phyloP scores from a whole-genome alignment of 805 yeast genomes.

The Kluyveromyces nonfermentans region DNA sequence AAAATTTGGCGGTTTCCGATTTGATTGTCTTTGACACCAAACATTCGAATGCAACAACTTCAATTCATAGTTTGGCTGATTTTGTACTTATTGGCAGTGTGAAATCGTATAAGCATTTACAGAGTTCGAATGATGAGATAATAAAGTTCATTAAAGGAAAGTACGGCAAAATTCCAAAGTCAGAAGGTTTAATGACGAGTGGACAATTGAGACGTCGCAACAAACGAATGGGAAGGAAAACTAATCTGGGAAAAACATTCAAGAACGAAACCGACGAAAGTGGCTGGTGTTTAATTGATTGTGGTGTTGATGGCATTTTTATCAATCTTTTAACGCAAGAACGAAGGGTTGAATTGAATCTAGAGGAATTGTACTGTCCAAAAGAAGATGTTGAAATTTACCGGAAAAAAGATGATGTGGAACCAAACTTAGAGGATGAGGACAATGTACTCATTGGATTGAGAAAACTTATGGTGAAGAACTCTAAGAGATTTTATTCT shows the following conservation, averaged over 20 bases:
- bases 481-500: slow-evolving; percentile 21
- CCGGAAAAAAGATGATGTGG: neutral
- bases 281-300: slow-evolving; percentile 75
- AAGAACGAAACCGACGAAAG: slow-evolving; percentile 44
- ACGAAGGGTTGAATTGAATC: slow-evolving; percentile 56
- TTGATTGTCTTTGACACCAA: slow-evolving; percentile 52
- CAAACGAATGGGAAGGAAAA: slow-evolving; percentile 42
- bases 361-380: slow-evolving; percentile 60
- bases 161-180: slow-evolving; percentile 36
- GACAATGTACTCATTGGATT: slow-evolving; percentile 23
- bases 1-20: slow-evolving; percentile 58
- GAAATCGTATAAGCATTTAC: slow-evolving; percentile 65
- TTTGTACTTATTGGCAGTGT: slow-evolving; percentile 66
- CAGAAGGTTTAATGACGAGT: slow-evolving; percentile 65
- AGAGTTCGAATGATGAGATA: slow-evolving; percentile 56
- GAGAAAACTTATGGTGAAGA: slow-evolving; percentile 17
- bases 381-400: slow-evolving; percentile 29
- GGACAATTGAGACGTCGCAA: slow-evolving; percentile 43
- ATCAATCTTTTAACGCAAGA: slow-evolving; percentile 67
- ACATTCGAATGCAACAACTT: slow-evolving; percentile 32
- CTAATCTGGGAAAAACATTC: slow-evolving; percentile 44
- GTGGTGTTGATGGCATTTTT: slow-evolving; percentile 49
- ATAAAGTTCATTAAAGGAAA: slow-evolving; percentile 48
- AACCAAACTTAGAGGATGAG: slow-evolving; percentile 6
- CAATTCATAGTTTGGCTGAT: slow-evolving; percentile 28